Evolutionary conservation across 192 early-diverging fungal species (phyloP), one percentile per base, ranked within the genome.

Genomic region (Pilobolus umbonatus): DNA sequence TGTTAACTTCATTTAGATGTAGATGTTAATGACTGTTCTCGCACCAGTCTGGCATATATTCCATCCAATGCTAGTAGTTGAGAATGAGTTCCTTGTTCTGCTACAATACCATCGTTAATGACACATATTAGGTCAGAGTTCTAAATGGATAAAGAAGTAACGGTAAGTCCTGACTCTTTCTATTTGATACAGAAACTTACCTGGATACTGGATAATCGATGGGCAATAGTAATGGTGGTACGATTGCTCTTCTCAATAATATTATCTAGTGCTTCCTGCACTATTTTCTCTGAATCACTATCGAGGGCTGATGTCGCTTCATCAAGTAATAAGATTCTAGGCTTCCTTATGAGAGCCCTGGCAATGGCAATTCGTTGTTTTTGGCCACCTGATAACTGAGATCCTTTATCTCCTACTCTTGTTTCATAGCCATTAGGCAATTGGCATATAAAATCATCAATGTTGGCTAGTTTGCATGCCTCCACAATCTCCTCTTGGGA

Each of bases 301-400:
- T 90, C 88, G 40, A 90, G 58, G 21, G 88, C 86, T 17, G 82
- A 82, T 2, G 88, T 90, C 29, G 88, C 88, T 55, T 90, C 94
- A 56, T 97, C 94, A 24, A 97, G 74, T 21, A 96, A 66, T 45
- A 96, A 65, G 9, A 96, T 64, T 65, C 85, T 84, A 34, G 94
- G 92, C 51, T 91, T 85, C 48, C 91, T 85, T 48, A 96, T 86
- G 31, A 96, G 68, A 0, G 94, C 91, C 32, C 94, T 82, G 0
- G 91, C 92, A 81, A 91, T 91, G 5, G 89, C 91, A 55, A 97
- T 81, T 24, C 94, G 82, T 48, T 90, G 86, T 57, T 90, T 90
- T 66, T 88, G 86, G 19, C 87, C 87, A 49, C 85, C 85, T 52
- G 72, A 75, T 4, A 84, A 62, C 54, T 78, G 81, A 49, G 64